Percentiles rank a stretch among this genome's conserved stretches.
Conservation (phyloP, 441 rosid species). For the Corymbia calophylla region DNA sequence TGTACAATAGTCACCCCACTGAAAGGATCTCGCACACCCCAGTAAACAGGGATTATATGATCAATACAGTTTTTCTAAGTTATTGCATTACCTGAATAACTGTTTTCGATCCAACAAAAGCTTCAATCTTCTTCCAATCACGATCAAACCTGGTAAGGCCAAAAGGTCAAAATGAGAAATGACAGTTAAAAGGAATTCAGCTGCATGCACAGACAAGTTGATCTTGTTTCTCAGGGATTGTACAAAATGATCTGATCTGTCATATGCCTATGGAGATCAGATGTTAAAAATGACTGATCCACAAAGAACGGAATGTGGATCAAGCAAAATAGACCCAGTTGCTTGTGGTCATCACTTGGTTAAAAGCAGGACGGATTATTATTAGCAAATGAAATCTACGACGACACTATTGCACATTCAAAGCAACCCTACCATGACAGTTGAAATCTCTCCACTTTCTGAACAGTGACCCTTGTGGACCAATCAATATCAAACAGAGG, state of each 20-base stretch:
- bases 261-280: not conserved
- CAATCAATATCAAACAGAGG: not conserved
- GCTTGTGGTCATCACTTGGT: not conserved
- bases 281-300: not conserved
- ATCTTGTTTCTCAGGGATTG: not conserved
- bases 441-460: not conserved
- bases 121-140: conserved; percentile 99
- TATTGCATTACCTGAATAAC: conserved; percentile 67
- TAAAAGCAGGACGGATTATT: not conserved
- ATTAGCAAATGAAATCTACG: not conserved
- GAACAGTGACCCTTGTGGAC: not conserved
- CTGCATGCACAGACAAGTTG: not conserved
- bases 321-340: not conserved
- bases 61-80: not conserved
- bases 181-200: not conserved
- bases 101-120: conserved; percentile 91
- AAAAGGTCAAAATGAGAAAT: not conserved
- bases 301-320: not conserved
- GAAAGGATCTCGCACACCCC: not conserved
- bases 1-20: not conserved
- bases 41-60: not conserved
- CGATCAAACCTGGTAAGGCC: conserved; percentile 69
- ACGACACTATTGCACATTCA: not conserved
- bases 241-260: not conserved
- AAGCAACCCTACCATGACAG: not conserved